A percentile compares a stretch with the other conserved stretches of the same genome.
phyloP scores from a whole-genome alignment of 2,329 filamentous ascomycete species.

The Cladosporium sp. region DNA sequence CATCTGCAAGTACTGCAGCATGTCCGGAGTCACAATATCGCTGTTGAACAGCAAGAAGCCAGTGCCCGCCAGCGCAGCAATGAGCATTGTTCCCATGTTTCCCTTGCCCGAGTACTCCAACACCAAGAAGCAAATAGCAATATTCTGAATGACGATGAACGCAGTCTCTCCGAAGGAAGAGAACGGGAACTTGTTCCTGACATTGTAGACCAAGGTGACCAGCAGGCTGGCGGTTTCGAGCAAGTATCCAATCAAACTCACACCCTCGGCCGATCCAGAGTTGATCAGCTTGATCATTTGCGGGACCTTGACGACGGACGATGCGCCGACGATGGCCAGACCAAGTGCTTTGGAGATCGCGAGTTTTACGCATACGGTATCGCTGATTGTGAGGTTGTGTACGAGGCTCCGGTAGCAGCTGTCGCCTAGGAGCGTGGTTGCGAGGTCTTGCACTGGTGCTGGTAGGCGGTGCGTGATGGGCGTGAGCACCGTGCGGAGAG shows the following conservation, averaged over 20 bases:
- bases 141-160: constrained; percentile 86
- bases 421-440: constrained; percentile 74
- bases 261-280: constrained; percentile 74
- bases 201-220: constrained; percentile 87
- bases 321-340: constrained; percentile 86
- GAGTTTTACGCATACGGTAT: constrained; percentile 78
- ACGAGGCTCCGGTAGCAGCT: constrained; percentile 82
- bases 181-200: constrained; percentile 87
- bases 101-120: constrained; percentile 73
- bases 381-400: constrained; percentile 74
- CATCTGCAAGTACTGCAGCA: constrained; percentile 73
- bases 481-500: constrained; percentile 40
- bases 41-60: constrained; percentile 67
- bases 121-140: constrained; percentile 81
- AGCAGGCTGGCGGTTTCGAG: constrained; percentile 87
- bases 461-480: constrained; percentile 53
- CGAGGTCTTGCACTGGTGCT: constrained; percentile 67
- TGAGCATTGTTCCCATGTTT: constrained; percentile 67
- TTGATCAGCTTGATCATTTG: constrained; percentile 89
- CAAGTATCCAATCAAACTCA: constrained; percentile 85
- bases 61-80: constrained; percentile 68
- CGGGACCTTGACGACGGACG: constrained; percentile 89
- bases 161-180: constrained; percentile 95
- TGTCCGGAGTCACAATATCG: constrained; percentile 60
- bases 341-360: constrained; percentile 89